phyloP scores from a whole-genome alignment of 2,329 filamentous ascomycete genomes.

The Delphinella strobiligena region DNA sequence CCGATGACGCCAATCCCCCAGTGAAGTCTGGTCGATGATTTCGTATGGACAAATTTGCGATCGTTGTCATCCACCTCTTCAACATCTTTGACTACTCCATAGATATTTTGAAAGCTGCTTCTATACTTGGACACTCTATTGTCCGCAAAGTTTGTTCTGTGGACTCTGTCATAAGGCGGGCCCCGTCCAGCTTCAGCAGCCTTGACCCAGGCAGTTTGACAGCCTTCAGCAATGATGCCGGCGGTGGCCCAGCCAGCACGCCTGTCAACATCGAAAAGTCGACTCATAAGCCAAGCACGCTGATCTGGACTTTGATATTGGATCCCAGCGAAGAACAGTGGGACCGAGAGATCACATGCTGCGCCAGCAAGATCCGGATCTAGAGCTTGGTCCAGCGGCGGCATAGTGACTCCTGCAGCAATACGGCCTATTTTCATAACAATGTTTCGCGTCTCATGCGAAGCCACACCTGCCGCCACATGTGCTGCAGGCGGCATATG shows the following conservation, averaged over 20 bases:
- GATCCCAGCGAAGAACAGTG: constrained; percentile 76
- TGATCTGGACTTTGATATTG: constrained; percentile 63
- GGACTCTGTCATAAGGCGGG: constrained; percentile 52
- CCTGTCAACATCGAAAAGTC: constrained; percentile 62
- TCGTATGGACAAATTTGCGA: constrained; percentile 48
- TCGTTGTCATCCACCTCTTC: constrained; percentile 23
- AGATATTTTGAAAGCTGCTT: not conserved
- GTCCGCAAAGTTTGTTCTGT: constrained; percentile 7
- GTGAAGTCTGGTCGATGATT: constrained; percentile 50
- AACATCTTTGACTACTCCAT: constrained; percentile 1
- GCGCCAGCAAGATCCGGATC: constrained; percentile 70
- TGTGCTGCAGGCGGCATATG: constrained; percentile 85
- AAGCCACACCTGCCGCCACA: constrained; percentile 70
- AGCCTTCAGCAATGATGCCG: constrained; percentile 67
- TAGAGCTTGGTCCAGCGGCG: constrained; percentile 43
- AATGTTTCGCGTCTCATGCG: constrained; percentile 37
- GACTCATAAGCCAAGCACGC: constrained; percentile 63
- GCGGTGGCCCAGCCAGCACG: constrained; percentile 83
- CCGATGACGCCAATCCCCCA: constrained; percentile 70
- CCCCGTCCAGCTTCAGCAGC: constrained; percentile 62
- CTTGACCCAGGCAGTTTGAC: constrained; percentile 73
- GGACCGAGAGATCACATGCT: constrained; percentile 70
- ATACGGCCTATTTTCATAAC: constrained; percentile 18
- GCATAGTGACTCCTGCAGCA: constrained; percentile 48
- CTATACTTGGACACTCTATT: constrained; percentile 2